Base-by-base conservation (phyloP, 1,284 basidiomycete genomes). In the Exsudoporus floridanus region DNA sequence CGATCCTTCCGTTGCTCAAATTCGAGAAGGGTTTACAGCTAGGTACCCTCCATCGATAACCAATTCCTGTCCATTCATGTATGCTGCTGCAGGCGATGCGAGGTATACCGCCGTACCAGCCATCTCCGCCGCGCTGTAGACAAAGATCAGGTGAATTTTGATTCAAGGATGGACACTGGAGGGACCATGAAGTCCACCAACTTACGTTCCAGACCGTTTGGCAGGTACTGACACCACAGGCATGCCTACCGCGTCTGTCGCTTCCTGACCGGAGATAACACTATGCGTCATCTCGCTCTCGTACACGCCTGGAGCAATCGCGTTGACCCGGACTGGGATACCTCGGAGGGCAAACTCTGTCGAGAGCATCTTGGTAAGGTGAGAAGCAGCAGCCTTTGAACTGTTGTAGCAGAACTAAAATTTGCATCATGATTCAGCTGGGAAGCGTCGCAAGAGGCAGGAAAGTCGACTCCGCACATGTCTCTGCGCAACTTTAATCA, bases 371-470 rank as follows among this genome's bases (percentile, higher is more conserved):
- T 77, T 84, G 7, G 86, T 87, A 12, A 92, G 73, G 59, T 90
- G 88, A 9, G 83, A 78, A 5, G 81, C 80, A 0, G 88, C 90
- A 0, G 85, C 88, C 67, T 92, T 92, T 12, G 85, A 74, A 56
- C 84, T 84, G 67, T 90, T 90, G 68, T 92, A 90, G 31, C 79
- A 81, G 61, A 91, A 91, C 88, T 91, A 52, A 7, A 34, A 23
- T 44, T 35, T 10, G 19, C 25, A 25, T 52, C 50, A 31, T 3
- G 28, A 44, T 38, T 37, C 19, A 28, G 21, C 28, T n/a, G 14
- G 39, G n/a, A 33, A 31, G 4, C n/a, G 8, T 7, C 6, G 5
- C 16, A 18, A 38, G n/a, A 34, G 27, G 16, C 14, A 42, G 28
- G 3, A 25, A 42, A 18, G 2, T 8, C 19, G 14, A 40, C 16